Evolutionary conservation across 1,284 basidiomycete species (phyloP).

Genomic region (Polyporus tsugae): DNA sequence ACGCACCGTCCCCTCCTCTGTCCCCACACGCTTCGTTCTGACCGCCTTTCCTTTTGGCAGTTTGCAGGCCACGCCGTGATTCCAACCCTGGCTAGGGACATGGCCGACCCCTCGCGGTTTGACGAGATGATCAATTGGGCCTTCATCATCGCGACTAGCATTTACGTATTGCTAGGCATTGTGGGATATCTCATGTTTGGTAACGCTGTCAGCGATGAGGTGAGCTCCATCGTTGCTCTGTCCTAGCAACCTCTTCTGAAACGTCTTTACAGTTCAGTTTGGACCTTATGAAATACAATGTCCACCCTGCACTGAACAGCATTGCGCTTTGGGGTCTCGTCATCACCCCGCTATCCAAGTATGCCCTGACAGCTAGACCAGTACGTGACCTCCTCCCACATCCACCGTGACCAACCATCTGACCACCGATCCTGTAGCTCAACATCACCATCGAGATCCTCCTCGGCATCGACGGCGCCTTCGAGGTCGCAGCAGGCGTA

Average conservation of each 20-base stretch:
- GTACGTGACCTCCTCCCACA: constrained; percentile 51
- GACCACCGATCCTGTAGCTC: constrained; percentile 53
- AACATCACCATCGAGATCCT: constrained; percentile 83
- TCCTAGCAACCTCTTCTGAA: not conserved
- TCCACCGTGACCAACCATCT: not conserved
- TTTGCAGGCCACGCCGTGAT: constrained; percentile 96
- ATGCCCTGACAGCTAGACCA: constrained; percentile 86
- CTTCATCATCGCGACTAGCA: constrained; percentile 82
- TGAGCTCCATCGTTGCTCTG: constrained; percentile 42
- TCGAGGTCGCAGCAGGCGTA: constrained; percentile 13
- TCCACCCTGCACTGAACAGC: constrained; percentile 78
- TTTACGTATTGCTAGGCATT: constrained; percentile 85
- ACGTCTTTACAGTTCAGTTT: constrained; percentile 75
- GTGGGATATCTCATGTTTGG: constrained; percentile 96
- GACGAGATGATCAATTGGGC: constrained; percentile 86
- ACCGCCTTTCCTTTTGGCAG: constrained; percentile 42
- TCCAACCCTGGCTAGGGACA: constrained; percentile 90
- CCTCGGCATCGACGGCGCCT: constrained; percentile 64
- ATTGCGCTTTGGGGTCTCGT: constrained; percentile 92
- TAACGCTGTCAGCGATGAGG: constrained; percentile 82
- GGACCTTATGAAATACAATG: constrained; percentile 80
- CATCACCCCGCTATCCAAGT: constrained; percentile 89
- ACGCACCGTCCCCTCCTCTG: constrained; percentile 39
- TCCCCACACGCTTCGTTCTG: not conserved
- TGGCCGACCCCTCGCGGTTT: constrained; percentile 86